Conservation (phyloP, 352 stramenopile species). For the Phytophthora fragariae region DNA sequence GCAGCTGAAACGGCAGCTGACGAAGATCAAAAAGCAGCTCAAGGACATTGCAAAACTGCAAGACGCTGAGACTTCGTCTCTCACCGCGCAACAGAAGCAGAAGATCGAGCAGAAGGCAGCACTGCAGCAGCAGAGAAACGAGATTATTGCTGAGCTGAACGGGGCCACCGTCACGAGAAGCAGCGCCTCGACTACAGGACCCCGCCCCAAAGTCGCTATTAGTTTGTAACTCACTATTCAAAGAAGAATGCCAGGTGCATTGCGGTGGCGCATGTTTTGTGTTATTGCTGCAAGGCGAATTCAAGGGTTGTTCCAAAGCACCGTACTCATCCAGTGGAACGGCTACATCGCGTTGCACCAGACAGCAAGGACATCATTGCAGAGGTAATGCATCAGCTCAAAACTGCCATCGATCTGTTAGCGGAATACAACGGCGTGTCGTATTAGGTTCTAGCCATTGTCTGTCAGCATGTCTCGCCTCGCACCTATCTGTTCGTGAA, state of each 20-base stretch:
- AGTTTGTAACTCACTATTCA: conserved; percentile 25
- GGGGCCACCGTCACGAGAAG: conserved; percentile 43
- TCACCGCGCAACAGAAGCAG: conserved; percentile 46
- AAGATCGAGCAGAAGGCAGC: conserved; percentile 37
- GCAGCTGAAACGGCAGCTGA: conserved; percentile 59
- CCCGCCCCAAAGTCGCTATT: conserved; percentile 32
- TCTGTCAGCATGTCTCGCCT: background rate
- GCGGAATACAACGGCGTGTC: conserved; percentile 9
- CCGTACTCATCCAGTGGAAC: too few species aligned
- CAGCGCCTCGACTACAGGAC: conserved; percentile 16
- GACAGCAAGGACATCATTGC: too few species aligned
- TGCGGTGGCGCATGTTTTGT: too few species aligned
- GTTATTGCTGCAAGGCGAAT: background rate
- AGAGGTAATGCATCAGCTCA: background rate
- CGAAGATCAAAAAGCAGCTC: conserved; percentile 60
- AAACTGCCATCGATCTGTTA: background rate
- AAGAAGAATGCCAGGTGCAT: background rate
- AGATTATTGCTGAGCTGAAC: conserved; percentile 57
- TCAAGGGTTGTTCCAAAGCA: too few species aligned
- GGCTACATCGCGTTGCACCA: too few species aligned
- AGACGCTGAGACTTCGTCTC: conserved; percentile 11
- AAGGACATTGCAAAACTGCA: conserved; percentile 46
- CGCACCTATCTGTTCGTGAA: background rate
- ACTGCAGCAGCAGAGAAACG: conserved; percentile 44
- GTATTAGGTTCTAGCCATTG: background rate